Evolutionary conservation across 2,329 filamentous ascomycete species (phyloP), one percentile per base, ranked within the genome.

Genomic region (Gliomastix tumulicola): DNA sequence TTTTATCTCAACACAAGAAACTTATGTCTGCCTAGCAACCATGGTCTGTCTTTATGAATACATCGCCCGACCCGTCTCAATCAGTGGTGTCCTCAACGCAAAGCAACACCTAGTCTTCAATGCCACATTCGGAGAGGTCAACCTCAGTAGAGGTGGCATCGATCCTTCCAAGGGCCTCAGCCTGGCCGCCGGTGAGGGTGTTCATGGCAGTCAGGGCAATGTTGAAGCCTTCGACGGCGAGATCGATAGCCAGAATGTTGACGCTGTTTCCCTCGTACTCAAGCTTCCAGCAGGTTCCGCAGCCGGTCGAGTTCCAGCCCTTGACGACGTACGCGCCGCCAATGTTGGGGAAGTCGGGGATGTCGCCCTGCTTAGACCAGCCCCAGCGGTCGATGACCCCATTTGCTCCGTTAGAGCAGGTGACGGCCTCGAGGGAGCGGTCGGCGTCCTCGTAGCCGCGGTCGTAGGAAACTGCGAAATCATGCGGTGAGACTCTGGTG

Each of bases 381-480:
- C 67, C 67, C 61, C 75, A 76, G 49, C 66, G 71, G 48, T 71
- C 77, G 44, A 75, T 74, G 43, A 87, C 69, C 40, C 82, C 82
- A 59, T 85, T 81, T 42, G 43, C 32, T 37, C 82, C 82, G 51
- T 86, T 76, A 21, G 76, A 82, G 72, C 82, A 88, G 42, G 79
- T 56, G 31, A 88, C 69, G 6, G 51, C 56, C 22, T 60, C 66
- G 37, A 89, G 56, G 31, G 73, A 66, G 40, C 77, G 71, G 41
- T 46, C 46, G 32, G 55, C 55, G 44, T 81, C 63, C 53, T 89
- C 84, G 63, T 86, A 92, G 53, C 71, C 77, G 16, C 64, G 61
- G 62, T 89, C 84, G 60, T 81, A 90, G 45, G 80, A 82, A 51
- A 88, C 82, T 57, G 51, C 7, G 21, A 13, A n/a, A n/a, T n/a